Evolutionary conservation across 2,329 filamentous ascomycete species (phyloP).

Genomic region (Fusarium subtropicale): DNA sequence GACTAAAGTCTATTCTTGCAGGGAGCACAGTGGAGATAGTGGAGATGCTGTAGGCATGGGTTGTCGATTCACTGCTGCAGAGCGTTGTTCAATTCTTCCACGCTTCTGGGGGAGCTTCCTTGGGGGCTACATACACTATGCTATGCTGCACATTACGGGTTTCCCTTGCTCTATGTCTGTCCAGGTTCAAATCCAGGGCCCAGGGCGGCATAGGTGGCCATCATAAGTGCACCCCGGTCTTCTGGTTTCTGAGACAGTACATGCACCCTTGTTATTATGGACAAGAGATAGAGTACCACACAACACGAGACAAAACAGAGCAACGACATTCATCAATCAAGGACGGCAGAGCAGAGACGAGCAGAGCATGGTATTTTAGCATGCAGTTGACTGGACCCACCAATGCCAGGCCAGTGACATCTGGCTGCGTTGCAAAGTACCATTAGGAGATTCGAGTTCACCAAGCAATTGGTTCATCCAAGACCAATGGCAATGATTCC

Average conservation of each 20-base stretch:
- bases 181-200: slow-evolving; percentile 10
- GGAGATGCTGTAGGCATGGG: slow-evolving; percentile 14
- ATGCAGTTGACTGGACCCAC: slow-evolving; percentile 18
- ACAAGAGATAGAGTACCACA: slow-evolving; percentile 10
- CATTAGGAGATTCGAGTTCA: slow-evolving; percentile 9
- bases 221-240: slow-evolving; percentile 20
- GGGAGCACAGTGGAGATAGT: slow-evolving; percentile 18
- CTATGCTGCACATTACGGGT: slow-evolving; percentile 8
- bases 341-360: slow-evolving; percentile 19
- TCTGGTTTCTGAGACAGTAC: slow-evolving; percentile 24
- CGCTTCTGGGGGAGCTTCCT: slow-evolving; percentile 30
- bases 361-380: slow-evolving; percentile 4
- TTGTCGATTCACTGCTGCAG: slow-evolving; percentile 28
- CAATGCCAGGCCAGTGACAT: slow-evolving; percentile 31
- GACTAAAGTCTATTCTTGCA: slow-evolving; percentile 44
- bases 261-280: slow-evolving; percentile 12
- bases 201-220: slow-evolving; percentile 1
- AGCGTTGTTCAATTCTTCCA: slow-evolving; percentile 21
- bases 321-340: slow-evolving; percentile 25
- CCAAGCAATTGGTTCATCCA: neutral
- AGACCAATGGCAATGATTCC: neutral
- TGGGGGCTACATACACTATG: slow-evolving; percentile 4
- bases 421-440: slow-evolving; percentile 2
- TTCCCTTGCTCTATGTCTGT: neutral
- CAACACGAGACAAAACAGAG: neutral